phyloP scores from a whole-genome alignment of 2,329 filamentous ascomycete species.

The Fusarium lyarnte region DNA sequence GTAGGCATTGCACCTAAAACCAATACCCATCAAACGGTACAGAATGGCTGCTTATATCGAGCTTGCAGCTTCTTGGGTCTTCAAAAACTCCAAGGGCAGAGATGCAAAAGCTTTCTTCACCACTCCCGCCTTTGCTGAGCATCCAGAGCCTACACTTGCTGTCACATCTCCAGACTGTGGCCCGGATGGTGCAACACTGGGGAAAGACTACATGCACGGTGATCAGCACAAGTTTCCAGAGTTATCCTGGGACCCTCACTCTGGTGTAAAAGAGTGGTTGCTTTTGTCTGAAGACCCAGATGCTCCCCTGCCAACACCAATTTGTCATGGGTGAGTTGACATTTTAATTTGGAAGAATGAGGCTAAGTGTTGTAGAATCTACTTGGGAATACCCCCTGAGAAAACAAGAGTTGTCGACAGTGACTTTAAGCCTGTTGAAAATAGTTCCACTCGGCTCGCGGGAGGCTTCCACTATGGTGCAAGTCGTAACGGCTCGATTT shows the following conservation, averaged over 20 bases:
- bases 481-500: slow-evolving; percentile 53
- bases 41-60: slow-evolving; percentile 48
- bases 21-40: not conserved
- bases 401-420: slow-evolving; percentile 31
- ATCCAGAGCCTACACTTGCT: slow-evolving; percentile 49
- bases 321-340: slow-evolving; percentile 55
- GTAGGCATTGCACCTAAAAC: not conserved
- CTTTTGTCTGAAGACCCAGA: slow-evolving; percentile 59
- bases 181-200: slow-evolving; percentile 48
- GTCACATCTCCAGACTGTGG: slow-evolving; percentile 55
- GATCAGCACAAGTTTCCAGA: slow-evolving; percentile 53
- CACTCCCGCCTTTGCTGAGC: slow-evolving; percentile 47
- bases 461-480: slow-evolving; percentile 60
- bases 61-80: slow-evolving; percentile 51
- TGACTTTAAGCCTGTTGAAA: slow-evolving; percentile 51
- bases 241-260: slow-evolving; percentile 51
- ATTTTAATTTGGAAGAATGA: not conserved
- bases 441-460: slow-evolving; percentile 45
- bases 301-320: slow-evolving; percentile 54
- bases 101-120: slow-evolving; percentile 53
- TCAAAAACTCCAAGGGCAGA: slow-evolving; percentile 49
- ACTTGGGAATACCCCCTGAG: slow-evolving; percentile 34
- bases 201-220: slow-evolving; percentile 51
- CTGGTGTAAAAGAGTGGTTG: slow-evolving; percentile 55
- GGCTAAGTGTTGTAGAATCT: slow-evolving; percentile 24